Evolutionary conservation across 2,329 filamentous ascomycete species (phyloP), one percentile per base, ranked within the genome.

Genomic region (Cordyceps farinosa): DNA sequence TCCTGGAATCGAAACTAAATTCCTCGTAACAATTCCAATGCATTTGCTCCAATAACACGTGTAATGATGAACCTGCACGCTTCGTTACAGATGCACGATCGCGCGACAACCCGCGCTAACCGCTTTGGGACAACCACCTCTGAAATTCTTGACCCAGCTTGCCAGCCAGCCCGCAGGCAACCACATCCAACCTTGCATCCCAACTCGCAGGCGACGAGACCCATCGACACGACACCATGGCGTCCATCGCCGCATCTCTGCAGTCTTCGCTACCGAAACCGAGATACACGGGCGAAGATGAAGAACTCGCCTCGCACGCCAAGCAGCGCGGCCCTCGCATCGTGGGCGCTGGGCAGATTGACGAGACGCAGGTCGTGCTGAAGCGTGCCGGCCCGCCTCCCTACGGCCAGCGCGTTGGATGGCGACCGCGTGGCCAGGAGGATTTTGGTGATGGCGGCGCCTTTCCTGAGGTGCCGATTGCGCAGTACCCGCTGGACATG

Each of bases 371-470:
- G 75, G 83, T 98, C 69, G 90, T 96, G 22, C 76, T 96, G 65
- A 90, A 90, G 85, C 89, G 88, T 79, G 84, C 86, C 63, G 93
- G 93, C 22, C 92, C 93, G 64, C 95, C 95, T 10, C 83, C 92
- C 1, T 99, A 98, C 70, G 91, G 91, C 56, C 88, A 92, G 74
- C 89, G 95, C 71, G 78, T 86, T 74, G 91, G 90, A 84, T 99
- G 95, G 95, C 87, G 95, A 68, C 95, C 95, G 38, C 89, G 94
- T 71, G 84, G 84, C 47, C 86, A 90, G 67, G 93, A 97, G 73
- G 95, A 99, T 76, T 99, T 93, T 78, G 93, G 91, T 70, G 93
- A 98, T 81, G 95, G 95, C 67, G 95, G 95, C 70, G 92, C 94
- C 59, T 99, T 97, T 73, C 95, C 95, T 44, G 94, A 98, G 77